phyloP scores from a whole-genome alignment of 441 rosid species.

The Bruguiera hainesii region DNA sequence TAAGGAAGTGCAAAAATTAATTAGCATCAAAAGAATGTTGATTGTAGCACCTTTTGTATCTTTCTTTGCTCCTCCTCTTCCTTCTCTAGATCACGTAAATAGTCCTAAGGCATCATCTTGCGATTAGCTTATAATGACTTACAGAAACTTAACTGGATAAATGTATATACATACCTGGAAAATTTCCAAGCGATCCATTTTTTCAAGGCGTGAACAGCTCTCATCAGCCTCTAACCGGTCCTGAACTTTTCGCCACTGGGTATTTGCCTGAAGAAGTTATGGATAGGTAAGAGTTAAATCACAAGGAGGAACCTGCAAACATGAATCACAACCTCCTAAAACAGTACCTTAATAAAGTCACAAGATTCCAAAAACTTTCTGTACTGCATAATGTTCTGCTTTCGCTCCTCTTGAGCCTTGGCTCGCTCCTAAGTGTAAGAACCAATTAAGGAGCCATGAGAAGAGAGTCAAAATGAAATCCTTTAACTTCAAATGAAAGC shows the following conservation, averaged over 20 bases:
- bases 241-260: slow-evolving; percentile 95
- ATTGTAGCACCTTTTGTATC: slow-evolving; percentile 69
- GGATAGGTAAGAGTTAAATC: not conserved
- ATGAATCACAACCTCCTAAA: slow-evolving; percentile 9
- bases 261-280: slow-evolving; percentile 48
- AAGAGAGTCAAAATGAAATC: slow-evolving; percentile 3
- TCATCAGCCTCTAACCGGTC: slow-evolving; percentile 73
- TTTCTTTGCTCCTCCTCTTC: slow-evolving; percentile 92
- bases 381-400: slow-evolving; percentile 56
- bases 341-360: slow-evolving; percentile 78
- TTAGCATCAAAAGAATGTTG: not conserved
- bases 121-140: slow-evolving; percentile 16
- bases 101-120: slow-evolving; percentile 49
- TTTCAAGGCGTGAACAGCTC: slow-evolving; percentile 82
- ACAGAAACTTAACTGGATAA: not conserved
- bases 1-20: not conserved
- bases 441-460: slow-evolving; percentile 1
- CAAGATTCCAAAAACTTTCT: slow-evolving; percentile 82
- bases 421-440: slow-evolving; percentile 59
- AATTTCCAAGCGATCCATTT: slow-evolving; percentile 79
- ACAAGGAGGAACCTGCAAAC: not conserved
- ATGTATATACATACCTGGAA: slow-evolving; percentile 49
- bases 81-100: slow-evolving; percentile 76
- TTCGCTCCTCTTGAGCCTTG: slow-evolving; percentile 73
- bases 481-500: slow-evolving; percentile 1